Conservation (phyloP, 2,329 filamentous ascomycete species). For the Botrytis porri region DNA sequence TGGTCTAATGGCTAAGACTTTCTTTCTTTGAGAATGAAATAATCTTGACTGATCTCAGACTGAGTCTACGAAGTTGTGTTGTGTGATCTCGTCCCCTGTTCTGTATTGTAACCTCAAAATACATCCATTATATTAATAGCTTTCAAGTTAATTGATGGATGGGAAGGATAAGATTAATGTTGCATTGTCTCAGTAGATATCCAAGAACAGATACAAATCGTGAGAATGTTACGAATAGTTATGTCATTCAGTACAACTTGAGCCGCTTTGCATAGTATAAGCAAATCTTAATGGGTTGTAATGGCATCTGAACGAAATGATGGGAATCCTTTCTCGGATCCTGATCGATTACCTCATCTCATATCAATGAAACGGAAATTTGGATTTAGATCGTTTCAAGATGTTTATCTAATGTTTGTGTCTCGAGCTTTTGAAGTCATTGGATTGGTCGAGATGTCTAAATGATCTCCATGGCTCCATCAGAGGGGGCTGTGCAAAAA, state of each 20-base stretch:
- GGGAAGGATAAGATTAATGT: background rate
- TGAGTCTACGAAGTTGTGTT: constrained; percentile 6
- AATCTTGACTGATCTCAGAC: background rate
- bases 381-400: constrained; percentile 7
- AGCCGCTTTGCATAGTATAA: background rate
- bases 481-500: background rate
- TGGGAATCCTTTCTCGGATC: constrained; percentile 19
- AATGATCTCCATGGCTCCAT: background rate
- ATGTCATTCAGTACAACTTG: background rate
- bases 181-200: constrained; percentile 1
- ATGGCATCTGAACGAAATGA: constrained; percentile 11
- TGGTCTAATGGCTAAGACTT: background rate
- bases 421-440: background rate
- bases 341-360: constrained; percentile 9
- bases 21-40: background rate
- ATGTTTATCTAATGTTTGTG: background rate
- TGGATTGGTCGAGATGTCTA: background rate
- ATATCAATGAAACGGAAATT: background rate
- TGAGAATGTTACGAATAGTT: background rate
- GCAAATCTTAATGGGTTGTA: constrained; percentile 12
- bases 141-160: background rate
- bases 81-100: background rate
- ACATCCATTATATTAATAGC: background rate
- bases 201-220: background rate
- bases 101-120: background rate